phyloP scores from a whole-genome alignment of 495 filamentous ascomycete genomes.

The Sporormia fimetaria region DNA sequence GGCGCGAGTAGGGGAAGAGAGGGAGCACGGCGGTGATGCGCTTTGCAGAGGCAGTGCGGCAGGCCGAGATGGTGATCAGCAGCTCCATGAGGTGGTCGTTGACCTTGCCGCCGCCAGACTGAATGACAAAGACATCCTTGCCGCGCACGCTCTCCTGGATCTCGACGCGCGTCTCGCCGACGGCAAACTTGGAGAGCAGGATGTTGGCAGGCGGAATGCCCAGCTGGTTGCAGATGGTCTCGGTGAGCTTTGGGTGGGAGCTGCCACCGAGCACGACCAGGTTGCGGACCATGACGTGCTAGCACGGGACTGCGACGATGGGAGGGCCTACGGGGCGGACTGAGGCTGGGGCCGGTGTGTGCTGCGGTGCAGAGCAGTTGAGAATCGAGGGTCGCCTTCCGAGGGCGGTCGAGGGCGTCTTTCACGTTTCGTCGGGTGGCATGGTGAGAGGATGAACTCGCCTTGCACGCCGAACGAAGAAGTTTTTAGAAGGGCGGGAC shows the following conservation, averaged over 20 bases:
- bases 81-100: slow-evolving; percentile 95
- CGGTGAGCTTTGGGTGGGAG: slow-evolving; percentile 79
- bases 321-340: background rate
- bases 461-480: background rate
- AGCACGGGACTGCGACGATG: background rate
- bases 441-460: slow-evolving; percentile 13
- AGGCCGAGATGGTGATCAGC: slow-evolving; percentile 90
- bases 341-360: background rate
- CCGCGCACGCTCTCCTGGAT: slow-evolving; percentile 90
- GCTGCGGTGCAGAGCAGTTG: too few species aligned
- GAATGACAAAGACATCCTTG: slow-evolving; percentile 97
- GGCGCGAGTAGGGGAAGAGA: slow-evolving; percentile 89
- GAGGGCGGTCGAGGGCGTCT: slow-evolving; percentile 2
- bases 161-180: slow-evolving; percentile 90
- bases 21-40: slow-evolving; percentile 88
- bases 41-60: slow-evolving; percentile 89
- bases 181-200: slow-evolving; percentile 79
- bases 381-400: too few species aligned
- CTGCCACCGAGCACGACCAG: slow-evolving; percentile 87
- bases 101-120: slow-evolving; percentile 77
- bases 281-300: slow-evolving; percentile 71
- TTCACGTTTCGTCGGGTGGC: slow-evolving; percentile 13
- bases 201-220: slow-evolving; percentile 74
- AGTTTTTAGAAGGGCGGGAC: too few species aligned
- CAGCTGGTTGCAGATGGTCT: slow-evolving; percentile 74